A percentile compares a stretch with the other conserved stretches of the same genome.
Conservation (phyloP, 768 basidiomycete species). For the Terana coerulea region DNA sequence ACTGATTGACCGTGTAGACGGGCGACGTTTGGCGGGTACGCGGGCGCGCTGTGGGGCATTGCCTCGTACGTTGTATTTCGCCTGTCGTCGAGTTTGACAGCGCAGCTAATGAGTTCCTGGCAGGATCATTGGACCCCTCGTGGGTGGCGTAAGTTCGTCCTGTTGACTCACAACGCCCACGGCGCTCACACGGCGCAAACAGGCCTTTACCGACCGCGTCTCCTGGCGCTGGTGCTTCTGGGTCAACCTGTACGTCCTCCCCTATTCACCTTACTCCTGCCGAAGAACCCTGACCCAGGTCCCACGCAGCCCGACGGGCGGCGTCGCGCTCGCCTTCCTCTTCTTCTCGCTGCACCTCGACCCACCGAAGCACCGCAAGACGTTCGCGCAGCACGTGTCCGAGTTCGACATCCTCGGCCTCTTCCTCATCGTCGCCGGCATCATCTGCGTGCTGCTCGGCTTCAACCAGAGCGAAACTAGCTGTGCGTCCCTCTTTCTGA, state of each 20-base stretch:
- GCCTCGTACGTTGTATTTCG: slow-evolving; percentile 24
- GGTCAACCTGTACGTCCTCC: slow-evolving; percentile 27
- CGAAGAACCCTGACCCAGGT: not conserved
- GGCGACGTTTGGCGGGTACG: slow-evolving; percentile 35
- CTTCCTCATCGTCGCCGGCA: slow-evolving; percentile 28
- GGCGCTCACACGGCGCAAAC: not conserved
- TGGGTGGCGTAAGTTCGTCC: slow-evolving; percentile 29
- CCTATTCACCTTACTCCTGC: not conserved
- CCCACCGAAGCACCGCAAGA: slow-evolving; percentile 28
- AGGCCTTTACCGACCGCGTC: slow-evolving; percentile 33
- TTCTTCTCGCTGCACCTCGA: slow-evolving; percentile 35
- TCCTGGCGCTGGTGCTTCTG: slow-evolving; percentile 41
- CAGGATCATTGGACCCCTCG: slow-evolving; percentile 41
- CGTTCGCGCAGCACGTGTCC: slow-evolving; percentile 27
- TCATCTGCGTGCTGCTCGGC: slow-evolving; percentile 36
- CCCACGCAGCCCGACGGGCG: slow-evolving; percentile 33
- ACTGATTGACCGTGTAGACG: slow-evolving; percentile 23
- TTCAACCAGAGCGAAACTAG: slow-evolving; percentile 32
- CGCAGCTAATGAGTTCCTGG: slow-evolving; percentile 32
- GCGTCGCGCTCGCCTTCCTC: slow-evolving; percentile 26
- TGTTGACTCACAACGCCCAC: not conserved
- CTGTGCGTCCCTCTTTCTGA: slow-evolving; percentile 21
- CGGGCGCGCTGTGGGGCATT: slow-evolving; percentile 39
- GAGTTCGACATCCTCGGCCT: slow-evolving; percentile 42
- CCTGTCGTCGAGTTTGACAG: not conserved